phyloP scores from a whole-genome alignment of 2,329 filamentous ascomycete species.

The Neobulgaria alba region DNA sequence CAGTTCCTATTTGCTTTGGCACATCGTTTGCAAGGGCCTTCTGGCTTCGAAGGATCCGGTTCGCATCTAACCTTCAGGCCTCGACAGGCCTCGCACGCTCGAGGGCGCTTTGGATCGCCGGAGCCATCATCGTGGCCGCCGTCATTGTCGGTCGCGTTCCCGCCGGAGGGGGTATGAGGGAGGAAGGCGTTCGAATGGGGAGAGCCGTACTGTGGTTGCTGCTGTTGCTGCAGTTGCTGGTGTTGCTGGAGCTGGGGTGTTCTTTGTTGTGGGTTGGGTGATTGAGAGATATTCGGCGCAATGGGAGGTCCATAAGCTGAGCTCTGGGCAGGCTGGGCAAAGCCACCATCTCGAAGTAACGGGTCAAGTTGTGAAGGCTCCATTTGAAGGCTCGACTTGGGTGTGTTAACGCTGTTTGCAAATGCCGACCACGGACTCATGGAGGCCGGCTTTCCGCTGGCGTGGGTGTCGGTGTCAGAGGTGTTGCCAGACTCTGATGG shows the following conservation, averaged over 20 bases:
- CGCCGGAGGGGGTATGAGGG: neutral
- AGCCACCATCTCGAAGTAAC: neutral
- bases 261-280: neutral
- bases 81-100: conserved; percentile 36
- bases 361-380: no score
- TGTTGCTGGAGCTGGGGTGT: neutral
- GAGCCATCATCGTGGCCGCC: conserved; percentile 13
- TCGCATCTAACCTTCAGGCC: conserved; percentile 36
- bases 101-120: conserved; percentile 28
- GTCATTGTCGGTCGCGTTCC: conserved; percentile 13
- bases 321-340: neutral
- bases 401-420: no score
- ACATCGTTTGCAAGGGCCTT: conserved; percentile 33
- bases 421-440: no score
- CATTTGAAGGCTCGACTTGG: no score
- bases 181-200: neutral
- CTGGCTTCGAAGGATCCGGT: conserved; percentile 27
- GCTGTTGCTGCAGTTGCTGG: neutral
- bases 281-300: neutral
- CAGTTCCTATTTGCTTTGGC: conserved; percentile 32
- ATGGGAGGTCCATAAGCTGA: neutral
- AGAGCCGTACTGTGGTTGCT: neutral
- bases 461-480: no score
- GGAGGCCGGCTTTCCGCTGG: no score
- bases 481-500: no score